phyloP scores from a whole-genome alignment of 148 eudicot genomes.

The Polygonum aviculare region DNA sequence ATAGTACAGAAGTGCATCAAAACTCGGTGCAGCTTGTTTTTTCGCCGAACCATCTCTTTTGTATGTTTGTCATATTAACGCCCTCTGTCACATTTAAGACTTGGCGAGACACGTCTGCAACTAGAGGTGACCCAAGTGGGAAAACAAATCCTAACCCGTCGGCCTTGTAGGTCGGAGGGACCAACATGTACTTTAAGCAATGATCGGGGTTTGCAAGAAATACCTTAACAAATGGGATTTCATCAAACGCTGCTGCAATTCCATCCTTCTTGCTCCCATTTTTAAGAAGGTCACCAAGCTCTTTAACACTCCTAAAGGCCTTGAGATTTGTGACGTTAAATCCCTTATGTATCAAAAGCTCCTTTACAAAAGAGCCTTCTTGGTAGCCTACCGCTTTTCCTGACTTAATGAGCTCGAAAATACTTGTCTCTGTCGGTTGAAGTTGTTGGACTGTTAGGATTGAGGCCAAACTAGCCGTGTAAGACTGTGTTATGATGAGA shows the following conservation, averaged over 20 bases:
- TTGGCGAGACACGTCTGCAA: constrained; percentile 17
- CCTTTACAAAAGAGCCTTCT: constrained; percentile 26
- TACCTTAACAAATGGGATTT: constrained; percentile 21
- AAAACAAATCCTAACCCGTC: constrained; percentile 24
- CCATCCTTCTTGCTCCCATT: constrained; percentile 22
- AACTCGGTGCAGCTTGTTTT: constrained; percentile 5
- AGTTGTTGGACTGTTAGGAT: constrained; percentile 30
- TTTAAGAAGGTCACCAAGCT: constrained; percentile 17
- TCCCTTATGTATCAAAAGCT: constrained; percentile 8
- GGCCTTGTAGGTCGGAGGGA: constrained; percentile 15
- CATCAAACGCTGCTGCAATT: constrained; percentile 25
- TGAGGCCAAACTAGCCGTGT: constrained; percentile 29
- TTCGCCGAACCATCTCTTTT: constrained; percentile 15
- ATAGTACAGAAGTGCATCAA: neutral
- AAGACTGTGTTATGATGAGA: constrained; percentile 24
- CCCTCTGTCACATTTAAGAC: constrained; percentile 14
- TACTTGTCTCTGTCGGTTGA: constrained; percentile 14
- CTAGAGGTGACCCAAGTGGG: constrained; percentile 19
- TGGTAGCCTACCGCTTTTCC: constrained; percentile 19
- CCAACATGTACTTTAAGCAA: constrained; percentile 17
- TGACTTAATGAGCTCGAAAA: constrained; percentile 16
- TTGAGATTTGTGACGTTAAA: constrained; percentile 12
- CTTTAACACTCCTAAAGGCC: neutral
- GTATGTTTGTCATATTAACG: constrained; percentile 10
- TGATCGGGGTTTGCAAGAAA: constrained; percentile 9